These are phyloP conservation scores for Colletotrichum sp. DNA, from an alignment of 2,329 filamentous ascomycete genomes.

Conservation along the genomic window DNA sequence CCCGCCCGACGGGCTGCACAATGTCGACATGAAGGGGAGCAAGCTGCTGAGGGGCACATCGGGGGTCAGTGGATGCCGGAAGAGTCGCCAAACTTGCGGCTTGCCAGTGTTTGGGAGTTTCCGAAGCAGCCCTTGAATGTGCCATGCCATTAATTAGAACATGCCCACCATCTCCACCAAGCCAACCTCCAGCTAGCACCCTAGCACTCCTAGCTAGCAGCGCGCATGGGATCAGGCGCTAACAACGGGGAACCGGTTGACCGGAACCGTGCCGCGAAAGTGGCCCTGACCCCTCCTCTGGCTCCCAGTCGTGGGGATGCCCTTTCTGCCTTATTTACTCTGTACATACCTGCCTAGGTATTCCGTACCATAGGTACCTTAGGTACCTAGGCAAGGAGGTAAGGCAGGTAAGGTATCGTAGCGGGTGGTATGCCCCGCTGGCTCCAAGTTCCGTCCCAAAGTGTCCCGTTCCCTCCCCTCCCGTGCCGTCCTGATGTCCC, in stretches of 20 bases:
- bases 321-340: background rate
- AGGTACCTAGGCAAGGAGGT: background rate
- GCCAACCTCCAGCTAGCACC: background rate
- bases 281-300: background rate
- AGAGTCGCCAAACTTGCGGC: background rate
- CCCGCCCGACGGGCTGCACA: background rate
- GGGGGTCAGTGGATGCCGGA: background rate
- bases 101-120: background rate
- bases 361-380: background rate
- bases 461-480: background rate
- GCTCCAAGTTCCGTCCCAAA: background rate
- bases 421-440: background rate
- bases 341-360: background rate
- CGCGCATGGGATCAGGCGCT: background rate
- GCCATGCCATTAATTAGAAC: slow-evolving; percentile 3
- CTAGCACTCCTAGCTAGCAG: background rate
- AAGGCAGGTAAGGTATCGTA: background rate
- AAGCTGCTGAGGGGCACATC: background rate
- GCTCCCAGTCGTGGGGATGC: background rate
- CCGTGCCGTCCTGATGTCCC: background rate
- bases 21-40: background rate
- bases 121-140: background rate
- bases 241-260: slow-evolving; percentile 8
- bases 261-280: slow-evolving; percentile 14
- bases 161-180: background rate